Conservation (phyloP, 2,329 filamentous ascomycete genomes). For the Reticulascus tulasneorum region DNA sequence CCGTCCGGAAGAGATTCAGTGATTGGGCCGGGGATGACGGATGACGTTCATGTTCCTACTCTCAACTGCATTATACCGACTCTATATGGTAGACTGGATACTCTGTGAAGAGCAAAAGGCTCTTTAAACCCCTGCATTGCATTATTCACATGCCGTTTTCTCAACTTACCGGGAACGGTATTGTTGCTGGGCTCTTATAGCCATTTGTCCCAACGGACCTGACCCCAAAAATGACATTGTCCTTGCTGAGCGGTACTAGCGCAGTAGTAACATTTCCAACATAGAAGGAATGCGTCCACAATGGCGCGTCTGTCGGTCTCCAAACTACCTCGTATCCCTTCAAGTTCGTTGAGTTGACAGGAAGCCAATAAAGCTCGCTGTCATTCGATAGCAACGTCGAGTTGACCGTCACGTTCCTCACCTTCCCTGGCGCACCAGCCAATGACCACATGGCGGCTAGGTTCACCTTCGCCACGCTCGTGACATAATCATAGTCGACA, state of each 20-base stretch:
- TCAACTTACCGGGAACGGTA: slow-evolving; percentile 25
- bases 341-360: slow-evolving; percentile 28
- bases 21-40: slow-evolving; percentile 9
- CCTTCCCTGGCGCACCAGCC: slow-evolving; percentile 46
- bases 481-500: slow-evolving; percentile 52
- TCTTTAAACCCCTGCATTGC: too few relatives aligned
- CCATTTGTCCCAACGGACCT: slow-evolving; percentile 46
- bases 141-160: too few relatives aligned
- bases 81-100: too few relatives aligned
- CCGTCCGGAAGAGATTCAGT: slow-evolving; percentile 33
- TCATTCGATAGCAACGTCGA: slow-evolving; percentile 44
- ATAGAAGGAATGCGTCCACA: slow-evolving; percentile 45
- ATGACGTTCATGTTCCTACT: too few relatives aligned
- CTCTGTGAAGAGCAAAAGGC: too few relatives aligned
- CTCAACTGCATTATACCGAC: too few relatives aligned
- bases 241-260: slow-evolving; percentile 48
- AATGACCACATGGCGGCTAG: slow-evolving; percentile 50
- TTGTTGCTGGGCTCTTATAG: slow-evolving; percentile 45
- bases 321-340: slow-evolving; percentile 53
- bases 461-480: slow-evolving; percentile 51
- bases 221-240: slow-evolving; percentile 55
- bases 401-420: slow-evolving; percentile 45
- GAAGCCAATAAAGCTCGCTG: slow-evolving; percentile 45
- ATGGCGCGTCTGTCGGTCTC: slow-evolving; percentile 44
- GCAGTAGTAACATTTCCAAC: slow-evolving; percentile 43